These are phyloP conservation scores for Citrus inodora DNA, from an alignment of 345 rosid species.

Conservation along the genomic window DNA sequence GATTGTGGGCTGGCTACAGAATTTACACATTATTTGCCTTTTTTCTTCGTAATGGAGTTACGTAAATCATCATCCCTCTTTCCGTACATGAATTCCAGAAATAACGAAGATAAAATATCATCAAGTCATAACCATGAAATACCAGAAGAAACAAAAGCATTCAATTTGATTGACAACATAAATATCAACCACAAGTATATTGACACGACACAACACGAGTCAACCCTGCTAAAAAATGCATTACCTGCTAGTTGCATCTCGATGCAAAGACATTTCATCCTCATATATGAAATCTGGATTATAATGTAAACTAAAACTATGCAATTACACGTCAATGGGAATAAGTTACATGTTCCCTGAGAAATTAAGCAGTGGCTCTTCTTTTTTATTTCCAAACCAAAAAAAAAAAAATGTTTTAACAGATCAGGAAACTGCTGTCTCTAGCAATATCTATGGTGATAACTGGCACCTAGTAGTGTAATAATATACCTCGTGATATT, in stretches of 20 bases:
- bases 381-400: slow-evolving; percentile 2
- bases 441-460: slow-evolving; percentile 18
- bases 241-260: neutral
- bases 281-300: neutral
- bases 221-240: neutral
- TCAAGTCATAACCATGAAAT: neutral
- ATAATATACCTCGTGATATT: slow-evolving; percentile 18
- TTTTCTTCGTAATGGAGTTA: neutral
- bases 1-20: neutral
- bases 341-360: slow-evolving; percentile 18
- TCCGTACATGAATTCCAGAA: no score
- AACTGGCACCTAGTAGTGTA: slow-evolving; percentile 8
- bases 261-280: neutral
- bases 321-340: slow-evolving; percentile 9
- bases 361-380: slow-evolving; percentile 18
- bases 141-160: neutral
- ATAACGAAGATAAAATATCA: no score
- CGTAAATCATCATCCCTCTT: neutral
- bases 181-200: neutral
- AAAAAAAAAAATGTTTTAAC: neutral
- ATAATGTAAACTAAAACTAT: slow-evolving; percentile 3
- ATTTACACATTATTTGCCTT: neutral
- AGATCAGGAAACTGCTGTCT: slow-evolving; percentile 14
- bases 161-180: neutral
- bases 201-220: neutral